phyloP scores from a whole-genome alignment of 768 basidiomycete species.

The Botryobasidium botryosum region DNA sequence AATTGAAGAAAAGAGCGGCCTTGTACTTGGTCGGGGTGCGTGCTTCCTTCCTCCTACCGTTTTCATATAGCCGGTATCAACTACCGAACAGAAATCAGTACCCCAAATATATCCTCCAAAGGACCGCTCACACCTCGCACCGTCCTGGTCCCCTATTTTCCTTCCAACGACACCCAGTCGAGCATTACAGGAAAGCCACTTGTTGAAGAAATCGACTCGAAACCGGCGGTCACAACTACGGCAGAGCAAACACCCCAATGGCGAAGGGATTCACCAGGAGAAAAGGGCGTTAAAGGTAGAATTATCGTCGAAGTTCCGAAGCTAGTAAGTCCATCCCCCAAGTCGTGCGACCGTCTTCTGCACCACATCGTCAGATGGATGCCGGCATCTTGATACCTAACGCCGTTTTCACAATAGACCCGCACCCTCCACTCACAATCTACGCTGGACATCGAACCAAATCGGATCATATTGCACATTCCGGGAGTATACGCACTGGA shows the following conservation, averaged over 20 bases:
- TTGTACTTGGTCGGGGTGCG: constrained; percentile 12
- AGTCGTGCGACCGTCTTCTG: background rate
- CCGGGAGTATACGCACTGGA: constrained; percentile 18
- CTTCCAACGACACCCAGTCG: constrained; percentile 18
- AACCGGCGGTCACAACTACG: background rate
- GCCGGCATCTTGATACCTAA: background rate
- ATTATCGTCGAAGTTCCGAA: constrained; percentile 38
- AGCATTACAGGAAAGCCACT: constrained; percentile 20
- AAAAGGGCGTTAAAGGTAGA: constrained; percentile 20
- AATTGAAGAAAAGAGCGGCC: constrained; percentile 11
- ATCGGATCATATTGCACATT: constrained; percentile 36
- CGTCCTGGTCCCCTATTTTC: constrained; percentile 34
- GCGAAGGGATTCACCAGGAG: constrained; percentile 3
- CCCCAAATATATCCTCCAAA: constrained; percentile 63
- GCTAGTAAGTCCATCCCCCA: constrained; percentile 30
- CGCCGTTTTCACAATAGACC: constrained; percentile 23
- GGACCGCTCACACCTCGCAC: constrained; percentile 45
- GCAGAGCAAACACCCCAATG: background rate
- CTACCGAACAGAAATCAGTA: constrained; percentile 27
- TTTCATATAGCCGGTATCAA: background rate
- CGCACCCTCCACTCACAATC: constrained; percentile 28
- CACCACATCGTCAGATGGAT: constrained; percentile 2
- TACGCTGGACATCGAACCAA: constrained; percentile 48
- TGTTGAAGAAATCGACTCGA: constrained; percentile 29
- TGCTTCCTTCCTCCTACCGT: background rate